Base-by-base conservation (phyloP, 2,329 filamentous ascomycete genomes). In the Aciculosporium take region DNA sequence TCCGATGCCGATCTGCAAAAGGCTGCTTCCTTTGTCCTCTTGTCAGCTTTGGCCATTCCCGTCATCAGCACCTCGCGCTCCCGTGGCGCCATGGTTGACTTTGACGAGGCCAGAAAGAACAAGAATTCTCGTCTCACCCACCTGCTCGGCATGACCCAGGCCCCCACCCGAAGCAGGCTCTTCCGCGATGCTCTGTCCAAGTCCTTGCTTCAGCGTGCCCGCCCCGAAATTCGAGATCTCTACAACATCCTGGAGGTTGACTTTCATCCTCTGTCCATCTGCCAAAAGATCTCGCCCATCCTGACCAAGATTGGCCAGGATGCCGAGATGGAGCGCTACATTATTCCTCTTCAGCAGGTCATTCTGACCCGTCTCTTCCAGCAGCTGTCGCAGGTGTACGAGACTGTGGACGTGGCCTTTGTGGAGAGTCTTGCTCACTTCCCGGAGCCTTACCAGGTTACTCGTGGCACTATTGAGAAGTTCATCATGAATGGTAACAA, bases 401-500 rank as follows among this genome's bases (percentile, higher is more conserved):
- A 96, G 65, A 94, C 91, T 35, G 89, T 98, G 43, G 87, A 96
- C 61, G 75, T 98, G 46, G 76, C 78, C 54, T 96, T 96, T 54
- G 89, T 98, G 36, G 82, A 94, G 61, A 81, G 84, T 56, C 81
- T 98, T 41, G 91, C 91, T 48, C 76, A 91, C 57, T 98, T 98
- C 73, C 91, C 91, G 8, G 88, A 94, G 60, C 86, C 91, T 32
- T 96, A 93, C 75, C 83, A 95, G 66, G 87, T 96, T 51, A 83
- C 76, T 48, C 80, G 84, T 41, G 79, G 81, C 50, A 94, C 85
- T 47, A 93, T 98, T 51, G 91, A 98, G 72, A 98, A 96, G 69
- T 98, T 98, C 72, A 96, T 98, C 72, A 98, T 98, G 91, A 98
- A 98, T 64, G 91, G 91, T 49, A 96, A 94, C 76, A 98, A 98